phyloP scores from a whole-genome alignment of 352 stramenopile genomes.

The Globisporangium perplexum region DNA sequence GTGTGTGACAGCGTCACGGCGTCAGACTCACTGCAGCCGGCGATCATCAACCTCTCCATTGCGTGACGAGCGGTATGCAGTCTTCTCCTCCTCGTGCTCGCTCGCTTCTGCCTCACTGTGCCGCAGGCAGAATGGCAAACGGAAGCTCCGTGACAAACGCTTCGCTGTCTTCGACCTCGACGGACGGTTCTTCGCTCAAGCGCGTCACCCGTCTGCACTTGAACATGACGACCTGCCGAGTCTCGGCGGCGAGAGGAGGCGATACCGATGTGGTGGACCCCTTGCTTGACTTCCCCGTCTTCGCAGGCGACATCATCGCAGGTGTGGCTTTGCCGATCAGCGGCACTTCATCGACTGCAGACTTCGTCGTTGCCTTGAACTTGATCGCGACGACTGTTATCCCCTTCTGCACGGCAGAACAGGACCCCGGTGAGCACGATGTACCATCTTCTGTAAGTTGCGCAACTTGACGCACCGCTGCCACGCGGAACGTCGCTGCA shows the following conservation, averaged over 20 bases:
- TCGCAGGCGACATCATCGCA: not conserved
- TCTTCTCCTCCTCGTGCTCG: not conserved
- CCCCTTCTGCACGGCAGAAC: constrained; percentile 33
- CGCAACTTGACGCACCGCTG: constrained; percentile 10
- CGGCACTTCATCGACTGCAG: not conserved
- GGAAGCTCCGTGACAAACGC: constrained; percentile 35
- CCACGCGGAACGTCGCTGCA: constrained; percentile 39
- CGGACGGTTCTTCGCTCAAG: constrained; percentile 18
- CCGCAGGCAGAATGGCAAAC: constrained; percentile 26
- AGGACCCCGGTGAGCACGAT: not conserved
- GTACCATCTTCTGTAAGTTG: not conserved
- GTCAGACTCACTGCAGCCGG: constrained; percentile 15
- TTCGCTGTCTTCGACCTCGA: constrained; percentile 27
- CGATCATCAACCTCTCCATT: constrained; percentile 14
- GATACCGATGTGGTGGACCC: not conserved
- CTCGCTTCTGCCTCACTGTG: constrained; percentile 17
- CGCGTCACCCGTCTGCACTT: constrained; percentile 33
- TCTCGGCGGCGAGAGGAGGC: not conserved
- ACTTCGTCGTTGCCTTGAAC: constrained; percentile 15
- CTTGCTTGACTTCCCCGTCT: constrained; percentile 2
- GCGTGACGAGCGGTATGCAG: constrained; percentile 1
- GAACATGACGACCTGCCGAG: constrained; percentile 35
- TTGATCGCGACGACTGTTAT: constrained; percentile 77
- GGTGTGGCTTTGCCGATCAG: not conserved
- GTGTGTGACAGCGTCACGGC: constrained; percentile 28